Base-by-base conservation (phyloP, 768 basidiomycete genomes). In the Mycena sanguinolenta region DNA sequence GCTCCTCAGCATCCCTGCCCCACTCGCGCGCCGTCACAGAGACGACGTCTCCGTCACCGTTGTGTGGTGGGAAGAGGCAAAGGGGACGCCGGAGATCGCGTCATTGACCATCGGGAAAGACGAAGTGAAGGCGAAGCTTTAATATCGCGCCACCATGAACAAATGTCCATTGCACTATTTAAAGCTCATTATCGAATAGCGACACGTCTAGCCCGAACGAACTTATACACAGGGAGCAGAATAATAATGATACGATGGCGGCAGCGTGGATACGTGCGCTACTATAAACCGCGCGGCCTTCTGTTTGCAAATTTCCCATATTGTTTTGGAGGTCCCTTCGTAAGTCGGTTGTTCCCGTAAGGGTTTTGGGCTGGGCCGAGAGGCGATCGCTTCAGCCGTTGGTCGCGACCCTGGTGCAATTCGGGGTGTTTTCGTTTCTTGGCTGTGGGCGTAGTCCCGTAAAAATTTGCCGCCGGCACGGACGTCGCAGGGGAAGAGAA, bases 41-140 rank as follows among this genome's bases (percentile, higher is more conserved):
- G 95, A 97, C 76, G 95, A 97, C 78, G 86, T 92, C 36, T 95
- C 93, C 1, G 95, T 95, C 25, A 94, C 92, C 17, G 94, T 94
- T 38, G 86, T 94, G 28, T 94, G 91, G 89, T 96, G 92, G 94
- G 92, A 93, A 76, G 91, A 88, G 32, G 88, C 21, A 83, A 84
- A n/a, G 86, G 76, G 77, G 12, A 74, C 77, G 38, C 81, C 83
- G 2, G 76, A 84, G 64, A 72, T 82, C 14, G 70, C 75, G 49
- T 77, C 81, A 58, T 74, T 80, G 57, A 81, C 78, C 28, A 28
- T 72, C 42, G 66, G 63, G 36, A 50, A 74, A 38, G 61, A 64
- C 1, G 67, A 69, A 46, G 79, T 84, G 23, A 88, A 84, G 75
- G 78, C 88, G 52, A 91, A 90, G 76, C 81, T 92, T 67, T 93